phyloP scores from a whole-genome alignment of 2,329 filamentous ascomycete species.

The Fusarium protoensiforme region DNA sequence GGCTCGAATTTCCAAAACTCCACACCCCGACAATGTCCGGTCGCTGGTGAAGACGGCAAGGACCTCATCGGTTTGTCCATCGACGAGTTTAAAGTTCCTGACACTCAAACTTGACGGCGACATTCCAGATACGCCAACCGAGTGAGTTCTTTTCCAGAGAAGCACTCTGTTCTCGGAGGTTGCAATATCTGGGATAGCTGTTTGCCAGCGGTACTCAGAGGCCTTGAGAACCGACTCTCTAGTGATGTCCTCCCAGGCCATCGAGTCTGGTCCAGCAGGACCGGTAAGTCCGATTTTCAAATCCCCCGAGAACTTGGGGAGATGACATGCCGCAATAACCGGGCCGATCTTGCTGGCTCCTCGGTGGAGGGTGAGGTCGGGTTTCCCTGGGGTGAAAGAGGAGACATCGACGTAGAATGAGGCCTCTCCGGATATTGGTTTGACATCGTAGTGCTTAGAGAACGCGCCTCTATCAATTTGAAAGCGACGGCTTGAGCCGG shows the following conservation, averaged over 20 bases:
- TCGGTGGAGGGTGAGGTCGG: not conserved
- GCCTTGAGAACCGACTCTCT: not conserved
- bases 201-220: not conserved
- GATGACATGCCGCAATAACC: not conserved
- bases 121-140: not conserved
- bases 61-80: not conserved
- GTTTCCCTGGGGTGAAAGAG: not conserved
- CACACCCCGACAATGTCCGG: not conserved
- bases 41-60: not conserved
- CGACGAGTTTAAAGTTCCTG: not conserved
- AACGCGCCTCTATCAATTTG: not conserved
- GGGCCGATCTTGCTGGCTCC: not conserved
- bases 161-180: not conserved
- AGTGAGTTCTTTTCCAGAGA: not conserved
- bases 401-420: not conserved
- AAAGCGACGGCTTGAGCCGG: not conserved
- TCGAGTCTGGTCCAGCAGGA: not conserved
- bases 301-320: not conserved
- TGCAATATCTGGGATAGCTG: not conserved
- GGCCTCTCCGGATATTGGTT: not conserved
- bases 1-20: not conserved
- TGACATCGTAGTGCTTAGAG: not conserved
- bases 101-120: not conserved
- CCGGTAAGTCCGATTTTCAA: not conserved
- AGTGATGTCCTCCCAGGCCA: not conserved